These are phyloP conservation scores for Fusarium sp. DNA, from an alignment of 2,329 filamentous ascomycete species.

Conservation along the genomic window DNA sequence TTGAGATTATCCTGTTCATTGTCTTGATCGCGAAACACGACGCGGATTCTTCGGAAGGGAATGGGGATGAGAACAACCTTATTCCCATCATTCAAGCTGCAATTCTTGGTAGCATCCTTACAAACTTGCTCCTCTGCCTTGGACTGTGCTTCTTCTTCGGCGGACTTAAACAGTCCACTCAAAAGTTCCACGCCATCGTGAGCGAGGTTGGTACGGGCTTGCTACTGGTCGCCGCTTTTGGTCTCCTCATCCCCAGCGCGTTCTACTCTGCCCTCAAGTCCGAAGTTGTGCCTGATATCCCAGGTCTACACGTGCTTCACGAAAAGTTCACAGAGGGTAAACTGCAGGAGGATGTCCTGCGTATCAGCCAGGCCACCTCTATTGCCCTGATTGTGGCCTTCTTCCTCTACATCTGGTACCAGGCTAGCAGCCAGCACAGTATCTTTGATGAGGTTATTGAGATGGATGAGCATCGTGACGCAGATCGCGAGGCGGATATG, in stretches of 20 bases:
- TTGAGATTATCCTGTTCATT: conserved; percentile 77
- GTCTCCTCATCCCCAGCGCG: conserved; percentile 50
- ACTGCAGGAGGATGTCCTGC: conserved; percentile 62
- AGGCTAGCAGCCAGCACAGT: conserved; percentile 73
- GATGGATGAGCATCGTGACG: conserved; percentile 63
- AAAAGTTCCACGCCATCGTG: conserved; percentile 74
- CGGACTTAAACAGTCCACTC: conserved; percentile 68
- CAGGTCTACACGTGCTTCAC: conserved; percentile 36
- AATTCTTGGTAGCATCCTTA: conserved; percentile 76
- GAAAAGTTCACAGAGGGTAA: conserved; percentile 49
- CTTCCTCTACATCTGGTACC: conserved; percentile 68
- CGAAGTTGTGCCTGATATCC: conserved; percentile 39
- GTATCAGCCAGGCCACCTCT: conserved; percentile 72
- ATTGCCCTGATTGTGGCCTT: conserved; percentile 73
- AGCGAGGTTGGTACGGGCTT: conserved; percentile 76
- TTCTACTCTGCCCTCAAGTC: conserved; percentile 52
- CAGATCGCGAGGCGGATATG: conserved; percentile 68
- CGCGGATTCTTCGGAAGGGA: conserved; percentile 11
- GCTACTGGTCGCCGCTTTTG: conserved; percentile 68
- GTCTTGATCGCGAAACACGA: conserved; percentile 63
- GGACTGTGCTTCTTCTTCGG: conserved; percentile 76
- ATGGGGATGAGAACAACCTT: conserved; percentile 50
- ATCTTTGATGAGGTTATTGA: conserved; percentile 70
- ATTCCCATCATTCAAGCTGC: conserved; percentile 76
- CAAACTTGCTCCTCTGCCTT: conserved; percentile 75